phyloP scores from a whole-genome alignment of 129 eudicot genomes.

The Centella asiatica region DNA sequence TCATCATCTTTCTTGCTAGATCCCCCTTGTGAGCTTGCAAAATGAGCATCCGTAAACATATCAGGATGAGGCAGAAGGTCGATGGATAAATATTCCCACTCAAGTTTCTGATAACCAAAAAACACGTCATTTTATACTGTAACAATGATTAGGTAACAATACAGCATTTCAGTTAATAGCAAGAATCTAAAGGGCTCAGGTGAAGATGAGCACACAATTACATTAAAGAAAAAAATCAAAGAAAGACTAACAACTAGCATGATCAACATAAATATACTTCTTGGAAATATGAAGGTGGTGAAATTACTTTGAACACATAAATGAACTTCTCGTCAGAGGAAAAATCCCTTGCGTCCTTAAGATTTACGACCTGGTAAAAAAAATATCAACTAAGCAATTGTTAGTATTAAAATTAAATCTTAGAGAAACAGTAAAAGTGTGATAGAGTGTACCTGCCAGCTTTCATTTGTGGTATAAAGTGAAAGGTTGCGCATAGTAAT shows the following conservation, averaged over 20 bases:
- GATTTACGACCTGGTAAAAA: conserved; percentile 70
- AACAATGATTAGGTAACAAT: neutral
- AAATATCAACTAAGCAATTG: conserved; percentile 19
- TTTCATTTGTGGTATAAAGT: conserved; percentile 88
- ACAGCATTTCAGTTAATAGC: neutral
- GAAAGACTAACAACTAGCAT: neutral
- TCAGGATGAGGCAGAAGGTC: conserved; percentile 99
- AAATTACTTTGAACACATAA: conserved; percentile 79
- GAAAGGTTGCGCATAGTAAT: conserved; percentile 83
- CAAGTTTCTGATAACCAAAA: conserved; percentile 74
- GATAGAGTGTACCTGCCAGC: conserved; percentile 63
- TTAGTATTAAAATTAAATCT: conserved; percentile 14
- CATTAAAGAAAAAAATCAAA: neutral
- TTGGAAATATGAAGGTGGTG: conserved; percentile 8
- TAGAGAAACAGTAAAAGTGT: conserved; percentile 11
- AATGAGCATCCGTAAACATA: conserved; percentile 67
- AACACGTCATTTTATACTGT: conserved; percentile 17
- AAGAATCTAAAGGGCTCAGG: neutral
- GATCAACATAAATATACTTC: neutral
- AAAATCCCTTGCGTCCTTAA: conserved; percentile 92
- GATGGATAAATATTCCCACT: conserved; percentile 87
- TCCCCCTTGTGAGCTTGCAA: conserved; percentile 57
- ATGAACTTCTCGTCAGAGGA: conserved; percentile 75
- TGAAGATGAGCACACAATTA: neutral
- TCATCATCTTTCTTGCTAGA: conserved; percentile 68